A percentile compares a stretch with the other conserved stretches of the same genome.
Conservation (phyloP, 805 yeast species). For the Spathaspora arborariae region DNA sequence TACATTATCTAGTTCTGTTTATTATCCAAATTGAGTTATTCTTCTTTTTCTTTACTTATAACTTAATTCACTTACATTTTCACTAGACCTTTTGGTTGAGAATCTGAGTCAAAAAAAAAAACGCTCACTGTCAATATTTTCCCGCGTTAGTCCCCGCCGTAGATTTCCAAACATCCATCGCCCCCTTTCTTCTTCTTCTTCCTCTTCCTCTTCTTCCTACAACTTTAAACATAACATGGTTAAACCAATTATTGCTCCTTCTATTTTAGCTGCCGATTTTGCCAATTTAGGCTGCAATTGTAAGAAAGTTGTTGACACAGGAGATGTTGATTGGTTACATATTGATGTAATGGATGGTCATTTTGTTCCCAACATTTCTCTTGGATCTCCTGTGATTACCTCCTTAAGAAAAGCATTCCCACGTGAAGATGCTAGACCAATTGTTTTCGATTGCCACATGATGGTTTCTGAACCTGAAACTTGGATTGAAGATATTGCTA, state of each 20-base stretch:
- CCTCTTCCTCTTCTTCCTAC: not conserved
- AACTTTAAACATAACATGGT: slow-evolving; percentile 45
- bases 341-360: slow-evolving; percentile 99
- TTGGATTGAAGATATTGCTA: slow-evolving; percentile 91
- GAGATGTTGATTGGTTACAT: slow-evolving; percentile 91
- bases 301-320: slow-evolving; percentile 68
- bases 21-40: too few relatives aligned
- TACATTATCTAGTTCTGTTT: too few relatives aligned
- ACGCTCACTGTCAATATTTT: not conserved
- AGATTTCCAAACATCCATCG: too few relatives aligned
- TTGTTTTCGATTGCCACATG: slow-evolving; percentile 93
- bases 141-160: too few relatives aligned
- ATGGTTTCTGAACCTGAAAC: slow-evolving; percentile 91
- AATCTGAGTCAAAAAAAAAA: not conserved
- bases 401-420: slow-evolving; percentile 78
- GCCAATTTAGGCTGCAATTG: slow-evolving; percentile 87
- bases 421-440: slow-evolving; percentile 45
- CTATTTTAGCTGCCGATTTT: slow-evolving; percentile 89
- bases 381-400: slow-evolving; percentile 87
- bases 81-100: too few relatives aligned
- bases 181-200: not conserved
- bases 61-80: too few relatives aligned
- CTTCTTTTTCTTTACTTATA: too few relatives aligned
- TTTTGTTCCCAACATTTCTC: slow-evolving; percentile 92
- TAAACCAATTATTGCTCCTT: slow-evolving; percentile 86